Evolutionary conservation across 768 basidiomycete species (phyloP), one percentile per base, ranked within the genome.

Genomic region (Hygrophorus russula): DNA sequence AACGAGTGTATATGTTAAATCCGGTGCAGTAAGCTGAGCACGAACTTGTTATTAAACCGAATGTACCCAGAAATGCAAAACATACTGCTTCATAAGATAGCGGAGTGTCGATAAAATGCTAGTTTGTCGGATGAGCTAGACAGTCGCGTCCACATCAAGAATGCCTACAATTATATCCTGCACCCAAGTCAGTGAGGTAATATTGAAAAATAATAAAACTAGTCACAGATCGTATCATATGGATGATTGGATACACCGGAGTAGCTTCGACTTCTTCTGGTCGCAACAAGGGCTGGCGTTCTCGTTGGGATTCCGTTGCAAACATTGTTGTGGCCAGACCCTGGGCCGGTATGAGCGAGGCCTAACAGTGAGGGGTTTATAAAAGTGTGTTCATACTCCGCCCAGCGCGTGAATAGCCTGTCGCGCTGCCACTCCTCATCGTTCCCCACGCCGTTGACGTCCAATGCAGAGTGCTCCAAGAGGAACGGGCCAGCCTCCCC

Each of bases 1-100:
- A 43, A 94, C 70, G 48, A 97, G 80, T 1, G 88, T 84, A 57
- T 96, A 96, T 1, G 85, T 90, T 29, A 92, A 72, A 58, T 97
- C 93, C 1, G 93, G 88, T 1, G 82, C 80, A 1, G 73, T 74
- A 36, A 96, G 67, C 81, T 93, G 60, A 12, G 41, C 43, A 19
- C n/a, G 9, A 34, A 31, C 42, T 20, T 36, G 18, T 19, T 9
- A 17, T n/a, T 19, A 13, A 30, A 19, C 7, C 32, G n/a, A 28
- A 19, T 32, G n/a, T 6, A 9, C 18, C 29, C 36, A 38, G 14
- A 42, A 14, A 11, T 34, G 45, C 20, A 19, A n/a, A 31, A 14
- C 80, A 51, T 46, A 88, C 85, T 15, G 84, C 81, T 51, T 90
- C 88, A 49, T 82, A 80, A 0, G 75, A 74, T 47, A 96, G 68